phyloP scores from a whole-genome alignment of 768 basidiomycete species.

The Austroboletus eburneus region DNA sequence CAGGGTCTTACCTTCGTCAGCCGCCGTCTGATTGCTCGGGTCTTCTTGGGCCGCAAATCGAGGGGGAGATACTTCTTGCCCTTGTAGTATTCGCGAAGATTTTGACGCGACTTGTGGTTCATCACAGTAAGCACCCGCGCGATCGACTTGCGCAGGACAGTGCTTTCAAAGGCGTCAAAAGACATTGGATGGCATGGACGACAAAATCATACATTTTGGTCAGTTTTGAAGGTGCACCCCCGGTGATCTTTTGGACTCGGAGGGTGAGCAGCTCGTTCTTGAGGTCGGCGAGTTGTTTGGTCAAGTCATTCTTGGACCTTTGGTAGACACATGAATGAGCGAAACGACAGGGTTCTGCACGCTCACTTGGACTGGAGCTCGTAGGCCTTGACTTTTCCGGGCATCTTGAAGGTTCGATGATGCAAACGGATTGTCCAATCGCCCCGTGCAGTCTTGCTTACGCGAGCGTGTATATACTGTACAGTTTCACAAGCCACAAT shows the following conservation, averaged over 20 bases:
- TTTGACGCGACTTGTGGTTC: conserved; percentile 97
- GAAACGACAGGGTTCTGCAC: not conserved
- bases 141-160: conserved; percentile 96
- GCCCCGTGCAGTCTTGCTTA: conserved; percentile 29
- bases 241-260: conserved; percentile 97
- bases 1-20: conserved; percentile 66
- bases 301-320: conserved; percentile 96
- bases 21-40: conserved; percentile 94
- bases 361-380: conserved; percentile 93
- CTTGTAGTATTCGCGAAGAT: conserved; percentile 98
- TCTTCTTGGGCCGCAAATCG: conserved; percentile 97
- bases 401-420: conserved; percentile 51
- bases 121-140: conserved; percentile 97
- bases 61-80: conserved; percentile 94
- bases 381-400: conserved; percentile 93
- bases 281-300: conserved; percentile 89
- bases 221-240: conserved; percentile 91
- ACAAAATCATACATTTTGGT: conserved; percentile 83
- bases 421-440: conserved; percentile 11
- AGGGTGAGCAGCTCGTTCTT: conserved; percentile 92
- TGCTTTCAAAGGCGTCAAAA: conserved; percentile 44
- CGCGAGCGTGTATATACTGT: conserved; percentile 31
- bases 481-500: conserved; percentile 42
- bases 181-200: not conserved
- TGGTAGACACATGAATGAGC: conserved; percentile 7